Evolutionary conservation across 2,329 filamentous ascomycete genomes (phyloP).

Genomic region (Cyphellophora attinorum): DNA sequence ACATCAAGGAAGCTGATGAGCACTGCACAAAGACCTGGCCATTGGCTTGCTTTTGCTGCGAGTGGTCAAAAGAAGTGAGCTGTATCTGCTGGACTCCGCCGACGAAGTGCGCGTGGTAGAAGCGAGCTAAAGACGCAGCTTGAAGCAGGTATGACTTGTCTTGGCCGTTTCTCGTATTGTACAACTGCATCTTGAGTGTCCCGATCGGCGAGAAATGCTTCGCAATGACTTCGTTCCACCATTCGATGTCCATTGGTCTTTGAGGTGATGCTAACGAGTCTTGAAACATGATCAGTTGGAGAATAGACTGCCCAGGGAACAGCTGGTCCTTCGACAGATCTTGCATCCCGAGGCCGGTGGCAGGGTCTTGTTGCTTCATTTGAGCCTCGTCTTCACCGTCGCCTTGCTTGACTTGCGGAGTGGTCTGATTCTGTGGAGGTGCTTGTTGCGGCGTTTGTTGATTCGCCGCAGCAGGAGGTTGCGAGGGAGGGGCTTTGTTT

Average conservation of each 20-base stretch:
- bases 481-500: not conserved
- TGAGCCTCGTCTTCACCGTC: constrained; percentile 11
- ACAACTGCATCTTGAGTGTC: constrained; percentile 65
- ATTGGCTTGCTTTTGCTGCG: constrained; percentile 47
- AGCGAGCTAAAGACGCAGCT: constrained; percentile 71
- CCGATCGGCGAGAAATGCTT: constrained; percentile 73
- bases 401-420: constrained; percentile 1
- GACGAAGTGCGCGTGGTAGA: constrained; percentile 81
- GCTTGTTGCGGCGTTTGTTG: constrained; percentile 29
- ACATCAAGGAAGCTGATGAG: constrained; percentile 67
- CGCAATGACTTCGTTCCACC: constrained; percentile 72
- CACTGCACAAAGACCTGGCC: constrained; percentile 68
- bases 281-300: constrained; percentile 47
- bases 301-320: constrained; percentile 35
- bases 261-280: constrained; percentile 39
- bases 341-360: constrained; percentile 29
- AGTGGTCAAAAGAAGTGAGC: constrained; percentile 65
- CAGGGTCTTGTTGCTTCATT: constrained; percentile 20
- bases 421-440: constrained; percentile 22
- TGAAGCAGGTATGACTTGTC: constrained; percentile 82
- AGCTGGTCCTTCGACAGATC: constrained; percentile 21
- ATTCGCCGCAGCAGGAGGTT: constrained; percentile 24
- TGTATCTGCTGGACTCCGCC: constrained; percentile 81
- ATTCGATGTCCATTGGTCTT: constrained; percentile 56
- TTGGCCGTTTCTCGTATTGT: constrained; percentile 32